Evolutionary conservation across 495 filamentous ascomycete genomes (phyloP).

Genomic region (Lophium mytilinum): DNA sequence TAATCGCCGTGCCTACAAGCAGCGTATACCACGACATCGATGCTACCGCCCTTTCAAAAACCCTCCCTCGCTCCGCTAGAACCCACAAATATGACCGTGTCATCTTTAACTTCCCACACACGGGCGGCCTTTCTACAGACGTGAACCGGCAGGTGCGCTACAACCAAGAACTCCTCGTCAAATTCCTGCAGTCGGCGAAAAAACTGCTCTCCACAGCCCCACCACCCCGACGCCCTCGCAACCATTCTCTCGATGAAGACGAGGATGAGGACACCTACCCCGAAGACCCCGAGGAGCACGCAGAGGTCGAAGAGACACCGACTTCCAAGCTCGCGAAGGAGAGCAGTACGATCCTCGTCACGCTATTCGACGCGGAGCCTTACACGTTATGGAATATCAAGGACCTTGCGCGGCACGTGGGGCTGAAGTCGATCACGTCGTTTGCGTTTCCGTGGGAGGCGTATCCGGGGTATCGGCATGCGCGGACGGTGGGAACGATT

Average conservation of each 20-base stretch:
- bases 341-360: constrained; percentile 69
- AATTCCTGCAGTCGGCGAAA: constrained; percentile 6
- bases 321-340: constrained; percentile 42
- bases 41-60: constrained; percentile 12
- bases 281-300: neutral
- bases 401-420: constrained; percentile 72
- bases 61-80: neutral
- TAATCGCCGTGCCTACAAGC: neutral
- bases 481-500: constrained; percentile 75
- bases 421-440: constrained; percentile 65
- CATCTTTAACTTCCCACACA: constrained; percentile 94
- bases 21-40: constrained; percentile 18
- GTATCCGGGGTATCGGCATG: constrained; percentile 85
- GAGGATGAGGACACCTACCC: neutral
- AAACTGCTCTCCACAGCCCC: neutral
- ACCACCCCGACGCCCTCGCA: neutral
- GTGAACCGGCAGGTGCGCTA: constrained; percentile 87
- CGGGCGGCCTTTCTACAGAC: constrained; percentile 83
- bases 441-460: constrained; percentile 65
- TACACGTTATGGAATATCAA: constrained; percentile 93
- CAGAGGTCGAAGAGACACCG: neutral
- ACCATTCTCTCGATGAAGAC: neutral
- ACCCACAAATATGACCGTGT: constrained; percentile 57
- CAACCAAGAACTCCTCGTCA: constrained; percentile 54
- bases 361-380: constrained; percentile 84